phyloP scores from a whole-genome alignment of 352 stramenopile species.

The Phytophthora pisi region DNA sequence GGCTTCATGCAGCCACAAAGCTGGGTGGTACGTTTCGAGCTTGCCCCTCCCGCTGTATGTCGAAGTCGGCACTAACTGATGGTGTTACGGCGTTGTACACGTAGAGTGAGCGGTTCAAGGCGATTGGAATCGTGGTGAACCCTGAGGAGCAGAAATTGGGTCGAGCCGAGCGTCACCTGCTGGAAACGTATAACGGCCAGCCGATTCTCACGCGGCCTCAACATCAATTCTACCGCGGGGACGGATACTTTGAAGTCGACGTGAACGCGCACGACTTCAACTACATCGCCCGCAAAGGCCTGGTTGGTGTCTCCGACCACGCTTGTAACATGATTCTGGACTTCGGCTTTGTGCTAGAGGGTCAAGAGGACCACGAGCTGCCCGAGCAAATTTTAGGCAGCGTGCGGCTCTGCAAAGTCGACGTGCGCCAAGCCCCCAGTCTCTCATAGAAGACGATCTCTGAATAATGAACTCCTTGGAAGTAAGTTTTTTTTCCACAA shows the following conservation, averaged over 20 bases:
- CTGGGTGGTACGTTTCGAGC: slow-evolving; percentile 31
- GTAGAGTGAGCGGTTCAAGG: slow-evolving; percentile 82
- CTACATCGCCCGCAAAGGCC: slow-evolving; percentile 76
- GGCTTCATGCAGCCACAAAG: slow-evolving; percentile 46
- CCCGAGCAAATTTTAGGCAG: slow-evolving; percentile 78
- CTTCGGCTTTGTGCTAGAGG: slow-evolving; percentile 85
- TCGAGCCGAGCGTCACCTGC: slow-evolving; percentile 71
- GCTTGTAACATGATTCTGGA: slow-evolving; percentile 85
- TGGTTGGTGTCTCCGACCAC: slow-evolving; percentile 74
- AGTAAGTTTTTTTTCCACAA: no score
- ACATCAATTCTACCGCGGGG: slow-evolving; percentile 72
- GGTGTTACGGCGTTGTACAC: no score
- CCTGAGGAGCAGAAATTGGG: slow-evolving; percentile 72
- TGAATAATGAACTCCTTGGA: no score
- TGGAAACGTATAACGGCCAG: slow-evolving; percentile 87
- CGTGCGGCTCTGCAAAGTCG: slow-evolving; percentile 81
- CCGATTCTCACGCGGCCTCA: slow-evolving; percentile 82
- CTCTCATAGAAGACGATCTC: slow-evolving; percentile 35
- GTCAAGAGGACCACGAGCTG: slow-evolving; percentile 77
- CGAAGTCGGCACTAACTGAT: no score
- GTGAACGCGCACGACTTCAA: slow-evolving; percentile 88
- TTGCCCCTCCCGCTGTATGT: no score
- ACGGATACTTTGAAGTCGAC: slow-evolving; percentile 85
- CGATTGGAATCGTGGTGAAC: slow-evolving; percentile 83
- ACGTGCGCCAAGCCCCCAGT: slow-evolving; percentile 53